Percentiles rank a stretch among this genome's conserved stretches.
Conservation (phyloP, 305 asterid species). For the Solanum hybrid region DNA sequence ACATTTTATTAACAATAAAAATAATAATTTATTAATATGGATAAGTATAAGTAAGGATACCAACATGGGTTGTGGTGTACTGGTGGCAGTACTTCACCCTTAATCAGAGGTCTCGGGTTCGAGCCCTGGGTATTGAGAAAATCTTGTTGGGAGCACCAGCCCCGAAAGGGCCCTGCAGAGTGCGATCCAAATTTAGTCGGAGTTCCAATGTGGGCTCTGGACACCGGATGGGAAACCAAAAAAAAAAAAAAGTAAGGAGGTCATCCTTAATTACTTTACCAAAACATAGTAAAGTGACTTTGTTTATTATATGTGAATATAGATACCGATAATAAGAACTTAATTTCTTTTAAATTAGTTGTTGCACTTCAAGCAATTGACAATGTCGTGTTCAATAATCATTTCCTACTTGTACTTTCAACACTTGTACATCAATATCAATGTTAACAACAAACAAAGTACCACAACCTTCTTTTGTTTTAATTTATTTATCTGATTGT, state of each 20-base stretch:
- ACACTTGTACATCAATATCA: not conserved
- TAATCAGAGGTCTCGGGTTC: not conserved
- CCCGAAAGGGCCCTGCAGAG: too few species aligned
- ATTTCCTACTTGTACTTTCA: not conserved
- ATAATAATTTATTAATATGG: too few species aligned
- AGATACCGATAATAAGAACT: not conserved
- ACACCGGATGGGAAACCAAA: too few species aligned
- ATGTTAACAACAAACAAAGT: not conserved
- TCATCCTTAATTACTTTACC: not conserved
- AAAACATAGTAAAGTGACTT: not conserved
- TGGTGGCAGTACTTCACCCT: not conserved
- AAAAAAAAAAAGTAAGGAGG: not conserved
- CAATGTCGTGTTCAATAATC: not conserved
- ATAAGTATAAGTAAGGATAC: not conserved
- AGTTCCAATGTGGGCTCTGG: too few species aligned
- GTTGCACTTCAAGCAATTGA: not conserved
- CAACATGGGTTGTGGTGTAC: not conserved
- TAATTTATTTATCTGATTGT: not conserved
- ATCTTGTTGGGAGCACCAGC: not conserved
- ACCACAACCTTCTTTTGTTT: not conserved
- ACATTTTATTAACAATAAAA: too few species aligned
- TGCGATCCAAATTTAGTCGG: too few species aligned
- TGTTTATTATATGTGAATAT: not conserved
- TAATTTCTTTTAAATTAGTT: not conserved
- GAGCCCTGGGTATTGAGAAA: not conserved